These are phyloP conservation scores for Alternaria burnsii DNA, from an alignment of 2,329 filamentous ascomycete genomes.

Conservation along the genomic window DNA sequence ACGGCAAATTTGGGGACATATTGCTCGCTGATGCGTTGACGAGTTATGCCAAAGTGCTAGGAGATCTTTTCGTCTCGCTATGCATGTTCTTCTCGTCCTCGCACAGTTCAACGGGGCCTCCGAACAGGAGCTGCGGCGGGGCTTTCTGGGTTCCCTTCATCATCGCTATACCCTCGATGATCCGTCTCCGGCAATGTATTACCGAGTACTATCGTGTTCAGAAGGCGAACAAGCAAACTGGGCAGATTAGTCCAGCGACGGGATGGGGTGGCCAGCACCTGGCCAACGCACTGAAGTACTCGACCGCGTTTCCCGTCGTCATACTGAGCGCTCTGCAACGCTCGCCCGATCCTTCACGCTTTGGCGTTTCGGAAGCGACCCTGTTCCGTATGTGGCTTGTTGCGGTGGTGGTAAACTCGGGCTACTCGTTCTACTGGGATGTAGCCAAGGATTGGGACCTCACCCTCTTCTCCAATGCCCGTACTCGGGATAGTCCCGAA, in stretches of 20 bases:
- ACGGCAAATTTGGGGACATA: constrained; percentile 95
- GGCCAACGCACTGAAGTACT: constrained; percentile 94
- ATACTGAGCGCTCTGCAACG: constrained; percentile 79
- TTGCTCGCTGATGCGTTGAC: constrained; percentile 93
- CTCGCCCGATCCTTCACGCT: constrained; percentile 62
- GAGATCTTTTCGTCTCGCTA: constrained; percentile 84
- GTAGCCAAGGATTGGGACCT: constrained; percentile 97
- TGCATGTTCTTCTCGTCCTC: constrained; percentile 87
- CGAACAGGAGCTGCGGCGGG: constrained; percentile 84
- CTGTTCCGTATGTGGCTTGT: constrained; percentile 68
- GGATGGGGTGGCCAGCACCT: constrained; percentile 88
- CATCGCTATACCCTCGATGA: constrained; percentile 81
- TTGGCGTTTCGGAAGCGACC: constrained; percentile 63
- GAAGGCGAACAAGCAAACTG: constrained; percentile 57
- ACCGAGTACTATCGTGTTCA: constrained; percentile 83
- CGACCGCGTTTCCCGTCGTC: constrained; percentile 92
- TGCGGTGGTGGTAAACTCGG: constrained; percentile 81
- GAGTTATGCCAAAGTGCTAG: constrained; percentile 91
- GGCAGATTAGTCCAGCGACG: constrained; percentile 52
- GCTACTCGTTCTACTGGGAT: constrained; percentile 99
- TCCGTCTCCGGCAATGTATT: constrained; percentile 89
- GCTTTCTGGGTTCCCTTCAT: constrained; percentile 82
- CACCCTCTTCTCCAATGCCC: constrained; percentile 73
- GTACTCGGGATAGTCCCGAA: constrained; percentile 67
- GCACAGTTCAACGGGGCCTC: constrained; percentile 78